These are phyloP conservation scores for Astrothelium macrocarpum DNA, from an alignment of 495 filamentous ascomycete species.

Conservation along the genomic window DNA sequence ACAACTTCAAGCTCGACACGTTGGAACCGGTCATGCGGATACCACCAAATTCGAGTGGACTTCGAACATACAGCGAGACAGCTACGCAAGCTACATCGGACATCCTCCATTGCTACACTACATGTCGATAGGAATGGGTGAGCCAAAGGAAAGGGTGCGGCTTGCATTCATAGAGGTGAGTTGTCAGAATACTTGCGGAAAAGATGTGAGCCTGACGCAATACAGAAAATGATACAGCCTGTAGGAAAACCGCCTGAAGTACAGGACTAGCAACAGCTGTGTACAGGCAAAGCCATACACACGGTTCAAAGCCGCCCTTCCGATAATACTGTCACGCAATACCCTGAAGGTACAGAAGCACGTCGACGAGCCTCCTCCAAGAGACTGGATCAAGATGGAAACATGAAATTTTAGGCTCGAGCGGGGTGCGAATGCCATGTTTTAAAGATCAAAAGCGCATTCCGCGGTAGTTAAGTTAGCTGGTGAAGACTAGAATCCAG, in stretches of 20 bases:
- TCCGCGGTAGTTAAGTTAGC: too few relatives aligned
- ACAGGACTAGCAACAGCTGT: constrained; percentile 13
- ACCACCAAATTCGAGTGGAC: constrained; percentile 95
- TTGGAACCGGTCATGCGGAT: constrained; percentile 97
- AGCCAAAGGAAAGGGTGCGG: constrained; percentile 69
- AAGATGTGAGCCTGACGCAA: constrained; percentile 15
- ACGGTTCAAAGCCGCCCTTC: not conserved
- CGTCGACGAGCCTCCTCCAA: too few relatives aligned
- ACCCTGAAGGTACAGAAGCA: too few relatives aligned
- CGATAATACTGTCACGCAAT: too few relatives aligned
- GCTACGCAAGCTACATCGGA: constrained; percentile 62
- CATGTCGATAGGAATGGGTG: constrained; percentile 79
- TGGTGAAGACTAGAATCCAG: too few relatives aligned
- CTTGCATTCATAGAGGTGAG: constrained; percentile 57
- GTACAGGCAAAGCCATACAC: not conserved
- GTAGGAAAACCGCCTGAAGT: constrained; percentile 67
- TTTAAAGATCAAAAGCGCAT: too few relatives aligned
- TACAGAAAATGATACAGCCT: constrained; percentile 79
- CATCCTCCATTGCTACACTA: constrained; percentile 85
- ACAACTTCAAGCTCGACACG: constrained; percentile 81
- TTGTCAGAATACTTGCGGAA: constrained; percentile 26
- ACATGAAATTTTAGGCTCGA: too few relatives aligned
- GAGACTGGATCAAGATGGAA: too few relatives aligned
- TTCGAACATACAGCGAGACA: constrained; percentile 51
- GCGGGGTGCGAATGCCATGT: too few relatives aligned